Evolutionary conservation across 495 filamentous ascomycete genomes (phyloP).

Genomic region (Xylaria cubensis): DNA sequence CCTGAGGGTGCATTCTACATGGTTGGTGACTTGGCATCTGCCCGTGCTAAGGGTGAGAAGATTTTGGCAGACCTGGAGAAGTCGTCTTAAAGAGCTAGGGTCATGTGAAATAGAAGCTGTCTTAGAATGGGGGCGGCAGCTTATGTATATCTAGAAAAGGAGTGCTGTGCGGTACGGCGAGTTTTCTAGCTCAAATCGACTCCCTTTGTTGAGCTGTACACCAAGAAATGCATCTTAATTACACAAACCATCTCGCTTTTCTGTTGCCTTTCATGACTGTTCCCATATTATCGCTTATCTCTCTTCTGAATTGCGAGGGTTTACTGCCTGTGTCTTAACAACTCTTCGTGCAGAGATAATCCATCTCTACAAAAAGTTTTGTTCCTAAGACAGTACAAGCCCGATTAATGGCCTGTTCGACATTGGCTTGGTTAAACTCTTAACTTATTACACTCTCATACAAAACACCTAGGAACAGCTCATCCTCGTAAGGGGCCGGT

Average conservation of each 20-base stretch:
- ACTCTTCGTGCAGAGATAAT: too few species aligned
- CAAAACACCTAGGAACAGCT: too few species aligned
- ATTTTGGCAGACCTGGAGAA: conserved; percentile 94
- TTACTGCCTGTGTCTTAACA: too few species aligned
- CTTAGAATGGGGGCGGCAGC: conserved; percentile 31
- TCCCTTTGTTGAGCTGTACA: conserved; percentile 47
- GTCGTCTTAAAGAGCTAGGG: conserved; percentile 59
- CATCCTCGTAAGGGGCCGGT: too few species aligned
- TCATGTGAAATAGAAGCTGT: conserved; percentile 43
- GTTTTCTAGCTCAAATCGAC: conserved; percentile 43
- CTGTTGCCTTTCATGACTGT: background rate
- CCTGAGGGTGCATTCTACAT: conserved; percentile 98
- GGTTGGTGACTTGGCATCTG: conserved; percentile 95
- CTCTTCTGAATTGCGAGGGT: background rate
- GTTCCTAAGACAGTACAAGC: too few species aligned
- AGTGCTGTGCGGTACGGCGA: conserved; percentile 40
- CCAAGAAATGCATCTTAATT: conserved; percentile 42
- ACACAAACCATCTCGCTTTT: conserved; percentile 6
- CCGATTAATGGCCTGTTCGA: too few species aligned
- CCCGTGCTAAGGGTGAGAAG: conserved; percentile 98
- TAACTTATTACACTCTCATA: too few species aligned
- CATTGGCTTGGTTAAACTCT: too few species aligned
- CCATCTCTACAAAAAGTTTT: too few species aligned
- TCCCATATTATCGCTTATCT: background rate
- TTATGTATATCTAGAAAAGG: conserved; percentile 49